A percentile compares a stretch with the other conserved stretches of the same genome.
phyloP scores from a whole-genome alignment of 805 yeast genomes.

The Brettanomyces custersianus region DNA sequence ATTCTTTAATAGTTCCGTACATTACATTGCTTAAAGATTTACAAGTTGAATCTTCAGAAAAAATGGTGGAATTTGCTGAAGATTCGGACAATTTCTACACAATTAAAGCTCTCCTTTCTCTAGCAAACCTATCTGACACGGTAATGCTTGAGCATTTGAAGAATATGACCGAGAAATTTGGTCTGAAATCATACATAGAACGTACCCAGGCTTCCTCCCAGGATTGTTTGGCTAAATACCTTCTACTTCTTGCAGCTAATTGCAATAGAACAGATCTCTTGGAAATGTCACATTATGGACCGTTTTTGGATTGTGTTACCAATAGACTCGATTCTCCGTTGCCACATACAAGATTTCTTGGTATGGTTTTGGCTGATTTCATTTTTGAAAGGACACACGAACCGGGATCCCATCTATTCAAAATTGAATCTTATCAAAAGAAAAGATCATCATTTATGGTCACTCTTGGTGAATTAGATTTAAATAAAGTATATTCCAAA shows the following conservation, averaged over 20 bases:
- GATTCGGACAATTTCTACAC: slow-evolving; percentile 4
- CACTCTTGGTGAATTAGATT: neutral
- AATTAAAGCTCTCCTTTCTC: slow-evolving; percentile 4
- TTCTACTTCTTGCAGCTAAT: slow-evolving; percentile 29
- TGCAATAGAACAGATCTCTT: slow-evolving; percentile 16
- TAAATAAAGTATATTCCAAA: neutral
- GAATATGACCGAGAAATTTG: slow-evolving; percentile 12
- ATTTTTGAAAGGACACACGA: slow-evolving; percentile 27
- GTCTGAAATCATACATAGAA: slow-evolving; percentile 16
- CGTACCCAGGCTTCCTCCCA: slow-evolving; percentile 35
- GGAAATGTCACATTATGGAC: slow-evolving; percentile 25
- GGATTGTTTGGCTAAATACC: slow-evolving; percentile 36
- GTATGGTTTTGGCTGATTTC: slow-evolving; percentile 48
- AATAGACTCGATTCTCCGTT: slow-evolving; percentile 44
- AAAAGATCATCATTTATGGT: slow-evolving; percentile 11
- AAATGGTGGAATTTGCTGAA: neutral
- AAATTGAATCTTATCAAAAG: slow-evolving; percentile 15
- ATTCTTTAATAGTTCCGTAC: neutral
- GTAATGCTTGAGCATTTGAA: slow-evolving; percentile 3
- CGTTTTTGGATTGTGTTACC: slow-evolving; percentile 44
- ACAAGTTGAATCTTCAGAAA: neutral
- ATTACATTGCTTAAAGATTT: neutral
- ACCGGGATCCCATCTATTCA: slow-evolving; percentile 20
- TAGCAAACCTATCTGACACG: neutral
- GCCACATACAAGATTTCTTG: slow-evolving; percentile 37